These are phyloP conservation scores for Plasmodiophora brassicae DNA, from an alignment of 208 protist species.

Conservation along the genomic window DNA sequence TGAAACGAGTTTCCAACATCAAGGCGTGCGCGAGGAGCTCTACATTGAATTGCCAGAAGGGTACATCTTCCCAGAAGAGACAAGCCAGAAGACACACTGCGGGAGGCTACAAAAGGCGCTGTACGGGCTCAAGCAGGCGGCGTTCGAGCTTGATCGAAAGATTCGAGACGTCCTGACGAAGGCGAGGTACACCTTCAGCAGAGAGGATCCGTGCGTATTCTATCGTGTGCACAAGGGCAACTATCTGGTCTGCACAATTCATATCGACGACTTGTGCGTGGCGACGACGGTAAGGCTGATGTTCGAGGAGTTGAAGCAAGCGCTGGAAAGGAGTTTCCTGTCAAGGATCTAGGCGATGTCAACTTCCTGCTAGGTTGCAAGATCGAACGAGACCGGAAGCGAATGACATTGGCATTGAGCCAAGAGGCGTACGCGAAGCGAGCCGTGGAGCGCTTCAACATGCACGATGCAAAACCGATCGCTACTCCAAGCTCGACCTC, in stretches of 20 bases:
- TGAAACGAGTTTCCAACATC: neutral
- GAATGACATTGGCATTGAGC: neutral
- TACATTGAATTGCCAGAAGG: neutral
- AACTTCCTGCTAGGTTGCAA: neutral
- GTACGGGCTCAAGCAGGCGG: slow-evolving; percentile 15
- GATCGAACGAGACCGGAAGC: neutral
- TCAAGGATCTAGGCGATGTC: slow-evolving; percentile 4
- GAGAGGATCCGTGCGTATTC: neutral
- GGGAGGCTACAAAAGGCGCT: neutral
- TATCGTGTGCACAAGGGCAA: neutral
- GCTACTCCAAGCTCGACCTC: neutral
- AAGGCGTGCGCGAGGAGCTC: neutral
- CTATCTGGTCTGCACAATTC: neutral
- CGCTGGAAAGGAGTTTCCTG: neutral
- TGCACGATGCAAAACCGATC: neutral
- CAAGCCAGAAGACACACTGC: neutral
- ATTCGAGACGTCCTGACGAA: neutral
- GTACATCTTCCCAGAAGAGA: neutral
- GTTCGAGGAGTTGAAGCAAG: neutral
- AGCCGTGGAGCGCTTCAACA: neutral
- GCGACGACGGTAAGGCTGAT: neutral
- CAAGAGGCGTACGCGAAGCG: neutral
- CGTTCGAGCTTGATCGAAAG: neutral
- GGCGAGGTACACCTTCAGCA: neutral
- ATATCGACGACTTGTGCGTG: slow-evolving; percentile 3